These are phyloP conservation scores for Xylariaceae sp. DNA, from an alignment of 2,329 filamentous ascomycete species.

Conservation along the genomic window DNA sequence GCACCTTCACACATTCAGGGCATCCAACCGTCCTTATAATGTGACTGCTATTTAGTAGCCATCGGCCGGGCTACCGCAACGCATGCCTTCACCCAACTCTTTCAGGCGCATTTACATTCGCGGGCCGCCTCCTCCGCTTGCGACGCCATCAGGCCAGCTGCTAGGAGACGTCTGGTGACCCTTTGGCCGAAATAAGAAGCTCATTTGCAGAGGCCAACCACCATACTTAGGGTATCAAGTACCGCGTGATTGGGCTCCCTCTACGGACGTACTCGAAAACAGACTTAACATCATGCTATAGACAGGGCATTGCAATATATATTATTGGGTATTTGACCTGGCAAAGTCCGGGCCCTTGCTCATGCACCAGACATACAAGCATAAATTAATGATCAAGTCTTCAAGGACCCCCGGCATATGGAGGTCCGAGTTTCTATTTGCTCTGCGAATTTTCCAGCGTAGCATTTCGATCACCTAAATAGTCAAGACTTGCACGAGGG, in stretches of 20 bases:
- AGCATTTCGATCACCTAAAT: not conserved
- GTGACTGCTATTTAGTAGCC: too few relatives aligned
- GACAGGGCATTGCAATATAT: slow-evolving; percentile 13
- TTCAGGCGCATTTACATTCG: slow-evolving; percentile 10
- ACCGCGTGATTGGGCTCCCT: slow-evolving; percentile 18
- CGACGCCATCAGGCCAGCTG: slow-evolving; percentile 13
- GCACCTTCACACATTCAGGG: not conserved
- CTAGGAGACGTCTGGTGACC: slow-evolving; percentile 21
- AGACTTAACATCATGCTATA: too few relatives aligned
- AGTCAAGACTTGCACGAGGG: slow-evolving; percentile 4
- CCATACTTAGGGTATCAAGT: slow-evolving; percentile 21
- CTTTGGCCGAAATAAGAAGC: slow-evolving; percentile 19
- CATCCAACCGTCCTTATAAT: slow-evolving; percentile 9
- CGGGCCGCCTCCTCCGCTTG: slow-evolving; percentile 13
- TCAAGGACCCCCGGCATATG: slow-evolving; percentile 4
- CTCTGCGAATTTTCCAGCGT: not conserved
- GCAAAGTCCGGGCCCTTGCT: slow-evolving; percentile 12
- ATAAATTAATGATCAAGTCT: slow-evolving; percentile 19
- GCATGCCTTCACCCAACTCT: slow-evolving; percentile 1
- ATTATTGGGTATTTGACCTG: slow-evolving; percentile 18
- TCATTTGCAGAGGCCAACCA: slow-evolving; percentile 11
- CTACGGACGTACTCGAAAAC: too few relatives aligned
- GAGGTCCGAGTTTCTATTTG: slow-evolving; percentile 19
- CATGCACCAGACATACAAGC: slow-evolving; percentile 21
- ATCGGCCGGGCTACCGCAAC: not conserved